These are phyloP conservation scores for Pseudogymnoascus sp. DNA, from an alignment of 2,329 filamentous ascomycete genomes.

Conservation along the genomic window DNA sequence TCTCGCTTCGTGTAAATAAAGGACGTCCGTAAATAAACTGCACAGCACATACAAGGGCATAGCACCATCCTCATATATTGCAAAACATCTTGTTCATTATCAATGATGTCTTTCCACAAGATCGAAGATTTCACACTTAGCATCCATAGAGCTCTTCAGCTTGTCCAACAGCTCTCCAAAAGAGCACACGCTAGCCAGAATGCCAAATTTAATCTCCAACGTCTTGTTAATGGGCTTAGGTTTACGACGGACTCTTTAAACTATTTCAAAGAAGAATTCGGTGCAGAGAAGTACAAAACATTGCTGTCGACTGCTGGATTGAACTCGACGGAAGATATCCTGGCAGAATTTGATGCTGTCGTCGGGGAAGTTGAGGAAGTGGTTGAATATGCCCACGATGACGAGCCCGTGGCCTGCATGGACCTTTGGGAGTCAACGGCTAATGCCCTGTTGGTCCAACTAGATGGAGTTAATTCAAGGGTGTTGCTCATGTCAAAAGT, in stretches of 20 bases:
- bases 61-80: too few relatives aligned
- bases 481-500: neutral
- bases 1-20: too few relatives aligned
- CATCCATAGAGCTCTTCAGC: neutral
- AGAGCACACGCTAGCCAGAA: neutral
- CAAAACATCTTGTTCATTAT: neutral
- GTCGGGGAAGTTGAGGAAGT: neutral
- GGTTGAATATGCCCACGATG: neutral
- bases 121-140: neutral
- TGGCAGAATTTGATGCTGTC: neutral
- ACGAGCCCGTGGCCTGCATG: neutral
- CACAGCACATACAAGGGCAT: too few relatives aligned
- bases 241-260: neutral
- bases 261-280: neutral
- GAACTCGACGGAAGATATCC: neutral
- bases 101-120: neutral
- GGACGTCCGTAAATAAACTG: too few relatives aligned
- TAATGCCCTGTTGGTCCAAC: neutral
- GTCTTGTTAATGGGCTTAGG: neutral
- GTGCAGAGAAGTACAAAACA: neutral
- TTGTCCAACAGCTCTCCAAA: neutral
- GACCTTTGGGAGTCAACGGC: neutral
- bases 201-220: neutral
- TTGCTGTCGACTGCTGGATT: neutral
- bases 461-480: neutral